Evolutionary conservation across 257 asterid species (phyloP).

Genomic region (Capsicum chinense): DNA sequence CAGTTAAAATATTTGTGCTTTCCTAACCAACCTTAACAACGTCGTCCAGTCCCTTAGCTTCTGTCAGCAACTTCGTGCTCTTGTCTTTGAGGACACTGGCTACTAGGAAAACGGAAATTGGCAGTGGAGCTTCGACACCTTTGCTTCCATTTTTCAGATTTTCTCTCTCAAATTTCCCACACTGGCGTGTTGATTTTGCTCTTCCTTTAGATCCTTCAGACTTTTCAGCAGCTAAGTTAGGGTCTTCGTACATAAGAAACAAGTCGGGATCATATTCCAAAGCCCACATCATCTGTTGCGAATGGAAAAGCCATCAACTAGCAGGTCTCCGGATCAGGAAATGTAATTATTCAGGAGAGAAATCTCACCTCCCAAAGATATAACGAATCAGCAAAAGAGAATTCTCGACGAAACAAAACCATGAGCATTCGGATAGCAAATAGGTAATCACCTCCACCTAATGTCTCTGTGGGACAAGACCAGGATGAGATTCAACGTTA

Average conservation of each 20-base stretch:
- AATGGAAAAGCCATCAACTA: too few species aligned
- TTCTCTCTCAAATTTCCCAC: slow-evolving; percentile 80
- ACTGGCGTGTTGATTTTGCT: slow-evolving; percentile 58
- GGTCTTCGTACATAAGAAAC: slow-evolving; percentile 60
- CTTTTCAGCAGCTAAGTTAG: slow-evolving; percentile 49
- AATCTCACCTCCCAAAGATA: slow-evolving; percentile 83
- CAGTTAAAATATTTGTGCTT: background rate
- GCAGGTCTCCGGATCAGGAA: too few species aligned
- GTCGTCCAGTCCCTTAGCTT: slow-evolving; percentile 89
- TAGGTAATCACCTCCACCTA: slow-evolving; percentile 92
- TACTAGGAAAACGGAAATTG: slow-evolving; percentile 83
- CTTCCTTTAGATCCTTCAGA: slow-evolving; percentile 63
- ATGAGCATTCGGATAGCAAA: slow-evolving; percentile 97
- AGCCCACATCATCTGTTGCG: slow-evolving; percentile 87
- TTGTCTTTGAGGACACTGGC: slow-evolving; percentile 84
- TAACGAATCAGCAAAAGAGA: slow-evolving; percentile 87
- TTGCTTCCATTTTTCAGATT: slow-evolving; percentile 56
- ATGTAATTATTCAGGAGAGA: too few species aligned
- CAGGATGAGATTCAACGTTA: slow-evolving; percentile 27
- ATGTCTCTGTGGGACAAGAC: slow-evolving; percentile 56
- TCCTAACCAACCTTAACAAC: slow-evolving; percentile 69
- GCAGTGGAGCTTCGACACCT: slow-evolving; percentile 59
- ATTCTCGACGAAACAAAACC: slow-evolving; percentile 94
- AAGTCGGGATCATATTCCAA: slow-evolving; percentile 82
- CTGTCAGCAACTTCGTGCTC: slow-evolving; percentile 71